These are phyloP conservation scores for Pisolithus sp. DNA, from an alignment of 768 basidiomycete genomes.

Conservation along the genomic window DNA sequence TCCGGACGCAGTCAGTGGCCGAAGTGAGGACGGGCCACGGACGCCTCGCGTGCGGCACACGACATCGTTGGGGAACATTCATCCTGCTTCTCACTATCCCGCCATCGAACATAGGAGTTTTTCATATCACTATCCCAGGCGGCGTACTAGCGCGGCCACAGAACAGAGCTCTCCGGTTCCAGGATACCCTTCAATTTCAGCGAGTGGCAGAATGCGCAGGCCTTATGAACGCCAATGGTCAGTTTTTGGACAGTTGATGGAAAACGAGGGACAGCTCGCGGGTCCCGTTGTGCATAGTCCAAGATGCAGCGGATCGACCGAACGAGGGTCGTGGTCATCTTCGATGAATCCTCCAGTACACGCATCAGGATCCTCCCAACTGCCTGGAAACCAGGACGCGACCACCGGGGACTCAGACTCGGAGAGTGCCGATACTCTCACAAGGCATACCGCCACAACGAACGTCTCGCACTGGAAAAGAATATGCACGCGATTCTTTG, in stretches of 20 bases:
- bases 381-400: background rate
- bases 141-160: conserved; percentile 8
- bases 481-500: conserved; percentile 22
- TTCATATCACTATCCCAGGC: conserved; percentile 9
- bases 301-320: conserved; percentile 4
- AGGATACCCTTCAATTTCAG: conserved; percentile 1
- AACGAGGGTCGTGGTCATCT: background rate
- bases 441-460: conserved; percentile 9
- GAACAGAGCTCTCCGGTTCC: conserved; percentile 12
- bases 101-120: conserved; percentile 5
- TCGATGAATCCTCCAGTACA: conserved; percentile 4
- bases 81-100: conserved; percentile 1
- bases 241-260: conserved; percentile 66
- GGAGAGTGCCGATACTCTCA: conserved; percentile 4
- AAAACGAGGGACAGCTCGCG: conserved; percentile 48
- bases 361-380: background rate
- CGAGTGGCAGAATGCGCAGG: background rate
- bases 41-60: conserved; percentile 9
- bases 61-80: conserved; percentile 11
- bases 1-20: conserved; percentile 14
- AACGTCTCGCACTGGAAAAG: conserved; percentile 6
- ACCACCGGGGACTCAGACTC: conserved; percentile 12
- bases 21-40: conserved; percentile 8
- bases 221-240: conserved; percentile 47
- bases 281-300: background rate